Evolutionary conservation across 2,329 filamentous ascomycete species (phyloP).

Genomic region (Purpureocillium takamizusanense): DNA sequence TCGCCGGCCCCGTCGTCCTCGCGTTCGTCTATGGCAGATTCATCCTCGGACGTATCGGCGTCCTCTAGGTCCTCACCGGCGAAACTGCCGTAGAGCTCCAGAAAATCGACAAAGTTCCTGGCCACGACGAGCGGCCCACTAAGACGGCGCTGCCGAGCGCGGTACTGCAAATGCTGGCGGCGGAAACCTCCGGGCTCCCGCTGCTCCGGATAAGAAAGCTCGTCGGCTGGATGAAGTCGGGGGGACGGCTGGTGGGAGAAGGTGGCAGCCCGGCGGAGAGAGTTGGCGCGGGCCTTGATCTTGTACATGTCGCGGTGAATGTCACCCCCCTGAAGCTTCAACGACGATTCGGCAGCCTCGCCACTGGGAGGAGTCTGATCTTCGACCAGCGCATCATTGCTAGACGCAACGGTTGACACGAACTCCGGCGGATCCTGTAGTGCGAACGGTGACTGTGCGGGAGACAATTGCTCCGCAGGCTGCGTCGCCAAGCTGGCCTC

Average conservation of each 20-base stretch:
- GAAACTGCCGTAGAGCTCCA: slow-evolving; percentile 68
- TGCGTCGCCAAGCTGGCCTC: slow-evolving; percentile 21
- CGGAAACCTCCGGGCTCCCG: slow-evolving; percentile 39
- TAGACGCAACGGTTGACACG: too few relatives aligned
- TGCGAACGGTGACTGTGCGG: slow-evolving; percentile 7
- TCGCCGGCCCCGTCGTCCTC: slow-evolving; percentile 36
- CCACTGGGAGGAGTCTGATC: slow-evolving; percentile 13
- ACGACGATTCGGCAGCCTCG: slow-evolving; percentile 49
- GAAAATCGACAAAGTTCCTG: slow-evolving; percentile 64
- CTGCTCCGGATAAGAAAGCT: slow-evolving; percentile 27
- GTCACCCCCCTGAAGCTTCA: slow-evolving; percentile 66
- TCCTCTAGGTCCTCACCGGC: slow-evolving; percentile 61
- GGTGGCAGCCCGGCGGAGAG: slow-evolving; percentile 52
- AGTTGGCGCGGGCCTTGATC: slow-evolving; percentile 48
- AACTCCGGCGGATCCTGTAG: too few relatives aligned
- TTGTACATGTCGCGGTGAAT: slow-evolving; percentile 73
- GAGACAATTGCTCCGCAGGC: slow-evolving; percentile 7
- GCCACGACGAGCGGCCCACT: slow-evolving; percentile 44
- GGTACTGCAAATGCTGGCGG: slow-evolving; percentile 27
- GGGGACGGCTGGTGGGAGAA: slow-evolving; percentile 48
- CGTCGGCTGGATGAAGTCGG: slow-evolving; percentile 17
- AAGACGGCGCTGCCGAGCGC: slow-evolving; percentile 27
- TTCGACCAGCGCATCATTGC: background rate
- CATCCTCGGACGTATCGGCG: slow-evolving; percentile 41
- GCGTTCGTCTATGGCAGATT: slow-evolving; percentile 42